Evolutionary conservation across 2,329 filamentous ascomycete species (phyloP).

Genomic region (Zalaria obscura): DNA sequence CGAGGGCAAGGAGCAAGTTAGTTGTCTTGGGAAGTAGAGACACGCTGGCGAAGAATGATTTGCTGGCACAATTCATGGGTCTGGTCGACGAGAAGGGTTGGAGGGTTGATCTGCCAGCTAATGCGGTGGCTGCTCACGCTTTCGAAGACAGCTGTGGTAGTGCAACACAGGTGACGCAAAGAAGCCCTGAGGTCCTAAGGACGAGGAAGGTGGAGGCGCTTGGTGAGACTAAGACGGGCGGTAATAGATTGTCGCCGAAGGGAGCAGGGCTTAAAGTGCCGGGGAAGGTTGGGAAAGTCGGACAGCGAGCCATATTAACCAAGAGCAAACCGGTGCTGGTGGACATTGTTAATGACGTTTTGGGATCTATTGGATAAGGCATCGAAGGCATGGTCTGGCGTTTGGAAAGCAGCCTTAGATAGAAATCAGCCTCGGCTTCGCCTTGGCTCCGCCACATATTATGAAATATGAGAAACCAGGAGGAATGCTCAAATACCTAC

Average conservation of each 20-base stretch:
- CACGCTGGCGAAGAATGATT: constrained; percentile 59
- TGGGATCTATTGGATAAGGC: constrained; percentile 1
- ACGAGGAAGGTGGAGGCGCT: too few species aligned
- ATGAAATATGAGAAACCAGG: too few species aligned
- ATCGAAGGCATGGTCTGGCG: too few species aligned
- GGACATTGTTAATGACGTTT: constrained; percentile 60
- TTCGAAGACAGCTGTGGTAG: too few species aligned
- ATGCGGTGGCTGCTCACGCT: neutral
- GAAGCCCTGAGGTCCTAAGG: too few species aligned
- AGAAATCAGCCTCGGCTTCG: too few species aligned
- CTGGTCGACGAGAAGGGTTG: constrained; percentile 69
- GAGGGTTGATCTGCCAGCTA: constrained; percentile 54
- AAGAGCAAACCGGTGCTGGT: constrained; percentile 50
- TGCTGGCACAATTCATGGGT: constrained; percentile 60
- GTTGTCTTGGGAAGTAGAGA: constrained; percentile 70
- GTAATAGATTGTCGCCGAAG: too few species aligned
- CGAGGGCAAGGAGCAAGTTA: constrained; percentile 80
- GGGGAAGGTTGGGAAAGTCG: constrained; percentile 45
- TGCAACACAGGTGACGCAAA: too few species aligned
- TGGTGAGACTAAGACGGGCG: too few species aligned
- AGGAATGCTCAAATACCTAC: too few species aligned
- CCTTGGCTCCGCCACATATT: too few species aligned
- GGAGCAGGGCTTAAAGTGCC: constrained; percentile 26
- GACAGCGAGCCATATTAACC: constrained; percentile 42
- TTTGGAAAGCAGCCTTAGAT: too few species aligned